phyloP scores from a whole-genome alignment of 495 filamentous ascomycete genomes.

The Aspergillus nanangensis region DNA sequence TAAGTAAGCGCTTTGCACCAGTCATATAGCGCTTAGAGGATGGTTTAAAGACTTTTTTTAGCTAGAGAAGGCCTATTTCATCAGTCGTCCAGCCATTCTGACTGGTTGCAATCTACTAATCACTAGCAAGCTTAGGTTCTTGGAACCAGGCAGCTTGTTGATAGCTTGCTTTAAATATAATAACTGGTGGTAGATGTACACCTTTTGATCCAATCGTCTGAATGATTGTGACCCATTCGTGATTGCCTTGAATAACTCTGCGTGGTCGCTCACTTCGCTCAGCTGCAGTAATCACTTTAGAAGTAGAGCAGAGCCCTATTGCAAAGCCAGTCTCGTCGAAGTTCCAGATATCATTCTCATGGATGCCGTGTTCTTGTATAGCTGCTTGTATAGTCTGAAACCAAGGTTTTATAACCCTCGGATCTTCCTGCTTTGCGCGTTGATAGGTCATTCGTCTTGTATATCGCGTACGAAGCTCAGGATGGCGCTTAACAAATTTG shows the following conservation, averaged over 20 bases:
- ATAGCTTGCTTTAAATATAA: conserved; percentile 4
- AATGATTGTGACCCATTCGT: conserved; percentile 10
- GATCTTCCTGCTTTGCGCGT: not conserved
- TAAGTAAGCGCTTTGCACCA: conserved; percentile 17
- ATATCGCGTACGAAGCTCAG: conserved; percentile 6
- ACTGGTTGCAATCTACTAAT: conserved; percentile 1
- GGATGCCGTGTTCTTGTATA: conserved; percentile 12
- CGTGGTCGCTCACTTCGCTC: conserved; percentile 5
- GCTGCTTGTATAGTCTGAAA: conserved; percentile 9
- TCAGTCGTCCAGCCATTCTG: conserved; percentile 11
- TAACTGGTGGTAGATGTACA: conserved; percentile 1
- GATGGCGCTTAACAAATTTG: conserved; percentile 3
- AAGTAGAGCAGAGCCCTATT: conserved; percentile 7
- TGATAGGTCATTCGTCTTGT: conserved; percentile 6
- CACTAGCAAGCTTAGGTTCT: not conserved
- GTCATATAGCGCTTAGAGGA: conserved; percentile 6
- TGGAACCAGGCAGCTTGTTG: conserved; percentile 3
- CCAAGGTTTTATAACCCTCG: conserved; percentile 4
- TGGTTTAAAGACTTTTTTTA: conserved; percentile 18
- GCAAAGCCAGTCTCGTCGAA: conserved; percentile 15
- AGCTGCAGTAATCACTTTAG: conserved; percentile 11
- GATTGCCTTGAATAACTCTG: conserved; percentile 10
- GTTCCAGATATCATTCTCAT: conserved; percentile 16
- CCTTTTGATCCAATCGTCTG: not conserved
- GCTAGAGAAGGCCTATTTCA: conserved; percentile 12